These are phyloP conservation scores for Talaromyces funiculosus DNA, from an alignment of 2,329 filamentous ascomycete genomes.

Conservation along the genomic window DNA sequence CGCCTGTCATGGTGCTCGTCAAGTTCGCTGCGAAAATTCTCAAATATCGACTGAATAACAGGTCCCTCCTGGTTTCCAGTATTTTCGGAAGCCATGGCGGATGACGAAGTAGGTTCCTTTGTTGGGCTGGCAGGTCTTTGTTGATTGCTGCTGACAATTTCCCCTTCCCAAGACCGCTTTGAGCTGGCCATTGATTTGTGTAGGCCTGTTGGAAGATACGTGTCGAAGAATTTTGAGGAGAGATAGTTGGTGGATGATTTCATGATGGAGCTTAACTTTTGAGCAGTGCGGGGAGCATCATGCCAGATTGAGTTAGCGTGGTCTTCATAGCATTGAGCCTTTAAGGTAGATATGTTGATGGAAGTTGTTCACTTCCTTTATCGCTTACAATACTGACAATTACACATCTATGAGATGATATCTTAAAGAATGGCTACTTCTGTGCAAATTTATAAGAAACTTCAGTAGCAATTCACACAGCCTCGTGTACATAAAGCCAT, in stretches of 20 bases:
- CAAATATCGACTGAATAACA: conserved; percentile 62
- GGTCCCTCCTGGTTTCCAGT: not conserved
- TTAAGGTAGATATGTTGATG: not conserved
- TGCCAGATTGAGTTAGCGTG: not conserved
- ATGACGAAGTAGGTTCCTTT: not conserved
- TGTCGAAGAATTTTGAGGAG: not conserved
- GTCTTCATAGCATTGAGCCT: not conserved
- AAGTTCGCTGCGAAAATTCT: conserved; percentile 75
- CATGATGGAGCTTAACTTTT: not conserved
- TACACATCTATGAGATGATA: not conserved
- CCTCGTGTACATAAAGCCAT: not conserved
- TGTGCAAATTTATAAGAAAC: not conserved
- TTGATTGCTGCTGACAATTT: conserved; percentile 4
- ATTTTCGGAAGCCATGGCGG: conserved; percentile 1
- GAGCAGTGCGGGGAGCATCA: conserved; percentile 7
- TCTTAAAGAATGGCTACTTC: not conserved
- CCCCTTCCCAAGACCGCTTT: conserved; percentile 14
- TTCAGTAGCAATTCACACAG: not conserved
- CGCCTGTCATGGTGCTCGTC: conserved; percentile 92
- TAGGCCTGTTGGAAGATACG: not conserved
- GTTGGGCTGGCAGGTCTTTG: not conserved
- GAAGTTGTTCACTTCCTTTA: not conserved
- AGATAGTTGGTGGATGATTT: not conserved
- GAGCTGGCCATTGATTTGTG: conserved; percentile 10
- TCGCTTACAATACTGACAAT: not conserved